Base-by-base conservation (phyloP, 164 flowering plant genomes). In the Annona cherimola region DNA sequence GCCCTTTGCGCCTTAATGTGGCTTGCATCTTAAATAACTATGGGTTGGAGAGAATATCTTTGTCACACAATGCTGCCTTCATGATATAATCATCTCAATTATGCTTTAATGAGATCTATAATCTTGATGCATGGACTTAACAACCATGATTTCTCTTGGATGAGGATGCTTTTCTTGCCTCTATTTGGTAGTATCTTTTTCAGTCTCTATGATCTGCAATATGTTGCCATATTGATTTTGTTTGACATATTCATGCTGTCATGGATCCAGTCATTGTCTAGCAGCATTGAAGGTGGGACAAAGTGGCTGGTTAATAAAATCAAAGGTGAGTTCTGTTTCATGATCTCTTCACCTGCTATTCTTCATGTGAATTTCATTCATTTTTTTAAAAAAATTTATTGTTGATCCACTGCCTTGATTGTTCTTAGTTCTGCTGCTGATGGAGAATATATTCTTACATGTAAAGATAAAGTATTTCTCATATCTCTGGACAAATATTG, bases 271-370 rank as follows among this genome's bases (percentile, higher is more conserved):
- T 86, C 93, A 61, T 45, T 89, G 80, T 81, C 88, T 54, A 81
- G 68, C 77, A 87, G 85, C 71, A 84, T 90, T 42, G 87, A 85
- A 84, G 90, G 87, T 60, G 91, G 95, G 75, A 42, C 92, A 59
- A 87, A 85, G 74, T 90, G 93, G 95, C 66, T 90, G 80, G 93
- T 89, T 60, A 90, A 85, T 77, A 90, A 90, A 76, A 39, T 90
- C 69, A 90, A 90, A 89, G 96, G 96, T 87, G 69, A 50, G 74
- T 46, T 20, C 45, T 59, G 45, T 41, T 43, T 68, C 44, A 61
- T 61, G 18, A 61, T 41, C 45, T 64, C 9, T 1, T 14, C 9
- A 40, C 18, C 41, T n/a, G 20, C 26, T 46, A 14, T 67, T 42
- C 42, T 62, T 16, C 68, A 57, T 16, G 3, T 11, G 20, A 7